Evolutionary conservation across 306 rosid genomes (phyloP), one percentile per base, ranked within the genome.

Genomic region (Dalbergia cultrata): DNA sequence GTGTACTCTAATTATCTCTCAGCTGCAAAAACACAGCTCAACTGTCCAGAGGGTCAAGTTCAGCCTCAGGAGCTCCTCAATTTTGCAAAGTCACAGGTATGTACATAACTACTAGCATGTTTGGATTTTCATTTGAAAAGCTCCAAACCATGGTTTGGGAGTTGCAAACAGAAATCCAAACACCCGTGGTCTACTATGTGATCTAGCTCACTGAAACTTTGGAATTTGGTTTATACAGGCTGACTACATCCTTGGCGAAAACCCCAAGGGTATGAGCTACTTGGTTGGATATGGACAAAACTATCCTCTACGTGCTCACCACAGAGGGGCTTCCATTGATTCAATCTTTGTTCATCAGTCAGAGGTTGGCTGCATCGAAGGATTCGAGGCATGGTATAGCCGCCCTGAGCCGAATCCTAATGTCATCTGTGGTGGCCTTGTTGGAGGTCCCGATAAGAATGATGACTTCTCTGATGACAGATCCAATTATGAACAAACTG

Each of bases 191-290:
- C 53, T 64, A 62, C n/a, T 12, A 6, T 8, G 21, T 33, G 21
- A 57, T n/a, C 35, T 4, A 8, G 47, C 13, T 43, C 9, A n/a
- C 59, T 65, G 26, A 72, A 70, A 39, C 45, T 62, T 12, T 44
- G 80, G 31, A 66, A 8, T 63, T 74, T 67, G 53, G 37, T 53
- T 72, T 67, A 19, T 62, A 37, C 80, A 89, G 87, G 94, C 86
- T 59, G 98, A 94, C 49, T 94, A 94, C 77, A 92, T 92, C 75
- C 93, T 94, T 12, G 98, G 98, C 19, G 79, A 91, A 34, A 94
- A 94, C 76, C 94, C 98, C 1, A 83, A 90, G 79, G 80, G 78
- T 19, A 82, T 90, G 52, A 94, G 97, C 81, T 94, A 94, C 80
- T 69, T 94, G 52, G 86, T 94, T 26, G 98, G 98, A 59, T 92